A percentile compares a stretch with the other conserved stretches of the same genome.
Conservation (phyloP, 2,329 filamentous ascomycete species). For the Fusarium sp. region DNA sequence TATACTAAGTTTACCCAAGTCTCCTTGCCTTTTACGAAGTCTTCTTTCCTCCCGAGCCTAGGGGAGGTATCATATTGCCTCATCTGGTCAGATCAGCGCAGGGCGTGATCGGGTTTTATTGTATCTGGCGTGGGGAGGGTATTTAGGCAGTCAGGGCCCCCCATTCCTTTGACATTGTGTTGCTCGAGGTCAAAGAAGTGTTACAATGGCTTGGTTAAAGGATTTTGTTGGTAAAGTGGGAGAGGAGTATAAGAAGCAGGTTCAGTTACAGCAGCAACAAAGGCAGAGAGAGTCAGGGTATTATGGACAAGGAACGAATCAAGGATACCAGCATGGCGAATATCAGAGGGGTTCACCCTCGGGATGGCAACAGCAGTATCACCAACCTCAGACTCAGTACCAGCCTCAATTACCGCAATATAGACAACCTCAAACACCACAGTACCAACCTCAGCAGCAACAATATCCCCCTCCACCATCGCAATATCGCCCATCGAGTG, state of each 20-base stretch:
- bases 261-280: not conserved
- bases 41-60: not conserved
- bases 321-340: constrained; percentile 1
- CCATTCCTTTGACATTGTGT: not conserved
- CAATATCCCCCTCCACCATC: constrained; percentile 5
- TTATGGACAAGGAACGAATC: not conserved
- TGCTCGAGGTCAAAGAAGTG: not conserved
- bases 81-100: not conserved
- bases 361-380: constrained; percentile 10
- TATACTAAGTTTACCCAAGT: not conserved
- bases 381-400: constrained; percentile 9
- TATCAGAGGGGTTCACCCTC: not conserved
- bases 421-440: constrained; percentile 2
- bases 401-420: constrained; percentile 3
- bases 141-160: constrained; percentile 11
- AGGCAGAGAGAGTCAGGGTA: not conserved
- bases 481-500: not conserved
- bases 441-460: constrained; percentile 1
- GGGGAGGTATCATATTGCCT: not conserved
- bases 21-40: not conserved
- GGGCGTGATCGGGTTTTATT: not conserved
- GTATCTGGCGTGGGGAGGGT: not conserved
- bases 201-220: constrained; percentile 36
- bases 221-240: constrained; percentile 38
- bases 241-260: constrained; percentile 35